These are phyloP conservation scores for Tuber umbilicatum DNA, from an alignment of 495 filamentous ascomycete genomes.

Conservation along the genomic window DNA sequence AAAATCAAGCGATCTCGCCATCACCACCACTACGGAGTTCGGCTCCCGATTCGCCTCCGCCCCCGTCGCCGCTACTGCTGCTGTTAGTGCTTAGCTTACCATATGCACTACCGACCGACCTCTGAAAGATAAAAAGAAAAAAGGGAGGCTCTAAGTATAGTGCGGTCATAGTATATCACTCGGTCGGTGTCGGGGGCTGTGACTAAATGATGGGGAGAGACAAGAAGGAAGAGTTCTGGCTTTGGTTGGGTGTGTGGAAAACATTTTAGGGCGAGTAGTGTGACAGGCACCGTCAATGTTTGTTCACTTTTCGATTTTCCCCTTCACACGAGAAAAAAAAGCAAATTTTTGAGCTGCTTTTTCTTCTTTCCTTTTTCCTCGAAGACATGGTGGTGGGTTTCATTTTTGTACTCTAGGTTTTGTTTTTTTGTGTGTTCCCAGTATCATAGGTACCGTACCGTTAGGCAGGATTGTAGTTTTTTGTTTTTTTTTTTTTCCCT, in stretches of 20 bases:
- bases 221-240: neutral
- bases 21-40: neutral
- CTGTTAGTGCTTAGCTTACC: neutral
- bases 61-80: neutral
- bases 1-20: neutral
- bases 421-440: neutral
- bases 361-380: neutral
- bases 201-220: neutral
- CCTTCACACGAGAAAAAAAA: neutral
- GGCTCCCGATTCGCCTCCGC: neutral
- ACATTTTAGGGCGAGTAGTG: neutral
- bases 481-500: neutral
- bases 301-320: constrained; percentile 3
- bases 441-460: neutral
- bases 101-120: neutral
- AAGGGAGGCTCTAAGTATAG: neutral
- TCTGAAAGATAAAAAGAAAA: neutral
- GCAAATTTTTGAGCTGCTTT: neutral
- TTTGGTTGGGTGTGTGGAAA: neutral
- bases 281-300: neutral
- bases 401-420: neutral
- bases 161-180: neutral
- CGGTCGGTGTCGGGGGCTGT: neutral
- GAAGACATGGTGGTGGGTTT: neutral
- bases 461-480: neutral